Conservation (phyloP, 2,329 filamentous ascomycete species). For the Periconia digitata region DNA sequence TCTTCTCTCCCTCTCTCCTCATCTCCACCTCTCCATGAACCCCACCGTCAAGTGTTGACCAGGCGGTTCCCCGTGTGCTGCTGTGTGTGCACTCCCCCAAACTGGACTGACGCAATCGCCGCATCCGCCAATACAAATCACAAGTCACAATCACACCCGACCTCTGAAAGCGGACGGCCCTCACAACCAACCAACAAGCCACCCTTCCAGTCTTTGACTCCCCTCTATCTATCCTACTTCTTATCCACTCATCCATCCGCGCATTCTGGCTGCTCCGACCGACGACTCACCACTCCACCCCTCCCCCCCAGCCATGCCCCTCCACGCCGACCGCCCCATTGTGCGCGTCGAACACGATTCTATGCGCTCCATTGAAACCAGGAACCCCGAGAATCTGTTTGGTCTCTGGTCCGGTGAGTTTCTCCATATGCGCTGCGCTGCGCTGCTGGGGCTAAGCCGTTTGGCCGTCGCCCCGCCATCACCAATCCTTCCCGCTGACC, state of each 20-base stretch:
- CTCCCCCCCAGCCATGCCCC: conserved; percentile 66
- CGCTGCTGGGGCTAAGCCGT: too few relatives aligned
- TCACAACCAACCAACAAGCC: conserved; percentile 6
- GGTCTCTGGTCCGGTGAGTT: conserved; percentile 94
- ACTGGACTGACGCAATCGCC: conserved; percentile 15
- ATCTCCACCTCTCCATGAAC: conserved; percentile 5
- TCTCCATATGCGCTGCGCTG: background rate
- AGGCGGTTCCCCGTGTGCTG: conserved; percentile 10
- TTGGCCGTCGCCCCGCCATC: too few relatives aligned
- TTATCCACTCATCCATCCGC: background rate
- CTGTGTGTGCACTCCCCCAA: conserved; percentile 6
- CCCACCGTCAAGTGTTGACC: conserved; percentile 10
- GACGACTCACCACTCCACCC: conserved; percentile 6
- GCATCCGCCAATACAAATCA: background rate
- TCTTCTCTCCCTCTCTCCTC: conserved; percentile 4
- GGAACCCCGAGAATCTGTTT: conserved; percentile 89
- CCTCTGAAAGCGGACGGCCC: conserved; percentile 19
- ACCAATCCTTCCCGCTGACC: conserved; percentile 24
- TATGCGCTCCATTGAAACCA: conserved; percentile 92
- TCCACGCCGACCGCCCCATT: conserved; percentile 79
- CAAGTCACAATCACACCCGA: conserved; percentile 3
- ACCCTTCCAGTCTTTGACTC: background rate
- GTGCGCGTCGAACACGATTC: conserved; percentile 88
- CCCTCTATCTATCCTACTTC: background rate
- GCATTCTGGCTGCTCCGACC: conserved; percentile 1